Conservation (phyloP, 2,329 filamentous ascomycete species). For the Reticulascus tulasneorum region DNA sequence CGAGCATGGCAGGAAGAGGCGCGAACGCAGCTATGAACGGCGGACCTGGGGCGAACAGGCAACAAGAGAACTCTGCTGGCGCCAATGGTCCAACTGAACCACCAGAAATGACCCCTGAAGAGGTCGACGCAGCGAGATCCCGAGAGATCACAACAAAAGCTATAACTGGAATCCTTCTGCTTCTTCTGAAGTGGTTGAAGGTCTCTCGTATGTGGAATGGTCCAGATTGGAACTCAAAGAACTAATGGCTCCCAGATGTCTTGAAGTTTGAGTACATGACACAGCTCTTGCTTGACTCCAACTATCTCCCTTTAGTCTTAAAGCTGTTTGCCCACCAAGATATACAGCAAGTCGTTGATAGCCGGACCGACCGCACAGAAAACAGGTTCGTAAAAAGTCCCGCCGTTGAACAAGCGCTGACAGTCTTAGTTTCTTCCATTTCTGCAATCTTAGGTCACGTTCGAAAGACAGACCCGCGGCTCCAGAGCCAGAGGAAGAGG, state of each 20-base stretch:
- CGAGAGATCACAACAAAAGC: conserved; percentile 90
- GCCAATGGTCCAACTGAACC: conserved; percentile 27
- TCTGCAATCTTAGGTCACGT: conserved; percentile 70
- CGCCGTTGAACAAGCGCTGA: conserved; percentile 14
- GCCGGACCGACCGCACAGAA: conserved; percentile 76
- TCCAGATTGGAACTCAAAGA: not conserved
- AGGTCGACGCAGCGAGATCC: conserved; percentile 74
- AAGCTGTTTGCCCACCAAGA: conserved; percentile 96
- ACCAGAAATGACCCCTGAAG: conserved; percentile 59
- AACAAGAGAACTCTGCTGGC: conserved; percentile 18
- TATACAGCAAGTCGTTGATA: conserved; percentile 83
- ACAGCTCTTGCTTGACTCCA: conserved; percentile 88
- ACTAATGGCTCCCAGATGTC: conserved; percentile 57
- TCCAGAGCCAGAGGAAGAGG: conserved; percentile 19
- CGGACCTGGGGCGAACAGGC: conserved; percentile 27
- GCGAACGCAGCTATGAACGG: conserved; percentile 37
- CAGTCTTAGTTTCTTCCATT: conserved; percentile 75
- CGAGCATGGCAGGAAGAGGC: conserved; percentile 33
- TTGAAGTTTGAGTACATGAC: conserved; percentile 95
- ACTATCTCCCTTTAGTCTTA: conserved; percentile 86
- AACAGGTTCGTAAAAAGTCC: conserved; percentile 56
- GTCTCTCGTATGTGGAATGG: conserved; percentile 69
- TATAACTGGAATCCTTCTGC: conserved; percentile 79
- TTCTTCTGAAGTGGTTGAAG: conserved; percentile 96
- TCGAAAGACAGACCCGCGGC: conserved; percentile 29